phyloP scores from a whole-genome alignment of 345 rosid genomes.

The Eucalyptus pumila region DNA sequence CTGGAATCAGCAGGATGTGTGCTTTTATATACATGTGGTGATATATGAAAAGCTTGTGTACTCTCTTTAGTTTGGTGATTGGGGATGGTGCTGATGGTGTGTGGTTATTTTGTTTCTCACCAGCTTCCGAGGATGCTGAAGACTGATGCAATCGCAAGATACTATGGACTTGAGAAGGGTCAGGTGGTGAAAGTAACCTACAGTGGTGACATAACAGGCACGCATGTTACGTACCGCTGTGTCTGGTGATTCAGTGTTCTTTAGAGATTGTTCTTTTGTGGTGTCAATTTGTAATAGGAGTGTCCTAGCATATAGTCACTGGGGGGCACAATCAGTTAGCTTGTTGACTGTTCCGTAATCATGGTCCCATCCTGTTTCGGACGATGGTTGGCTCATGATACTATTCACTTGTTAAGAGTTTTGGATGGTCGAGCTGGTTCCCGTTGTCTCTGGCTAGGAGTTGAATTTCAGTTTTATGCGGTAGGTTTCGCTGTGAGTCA shows the following conservation, averaged over 20 bases:
- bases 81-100: background rate
- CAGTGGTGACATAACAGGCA: constrained; percentile 26
- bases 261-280: background rate
- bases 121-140: constrained; percentile 59
- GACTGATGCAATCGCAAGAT: constrained; percentile 39
- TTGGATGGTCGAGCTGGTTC: background rate
- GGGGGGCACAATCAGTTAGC: background rate
- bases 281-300: background rate
- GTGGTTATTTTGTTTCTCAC: background rate
- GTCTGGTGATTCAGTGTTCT: constrained; percentile 10
- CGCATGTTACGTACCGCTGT: constrained; percentile 40
- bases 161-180: constrained; percentile 64
- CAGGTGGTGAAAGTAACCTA: constrained; percentile 53
- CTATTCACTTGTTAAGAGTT: background rate
- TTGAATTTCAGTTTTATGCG: background rate
- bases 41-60: background rate
- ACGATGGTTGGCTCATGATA: background rate
- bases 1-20: background rate
- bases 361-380: background rate
- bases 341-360: background rate
- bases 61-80: background rate
- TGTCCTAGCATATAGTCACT: background rate
- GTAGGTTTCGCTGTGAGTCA: background rate
- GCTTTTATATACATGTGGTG: background rate
- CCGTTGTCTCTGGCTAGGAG: background rate